Base-by-base conservation (phyloP, 805 yeast species). In the Phaffomyces opuntiae region DNA sequence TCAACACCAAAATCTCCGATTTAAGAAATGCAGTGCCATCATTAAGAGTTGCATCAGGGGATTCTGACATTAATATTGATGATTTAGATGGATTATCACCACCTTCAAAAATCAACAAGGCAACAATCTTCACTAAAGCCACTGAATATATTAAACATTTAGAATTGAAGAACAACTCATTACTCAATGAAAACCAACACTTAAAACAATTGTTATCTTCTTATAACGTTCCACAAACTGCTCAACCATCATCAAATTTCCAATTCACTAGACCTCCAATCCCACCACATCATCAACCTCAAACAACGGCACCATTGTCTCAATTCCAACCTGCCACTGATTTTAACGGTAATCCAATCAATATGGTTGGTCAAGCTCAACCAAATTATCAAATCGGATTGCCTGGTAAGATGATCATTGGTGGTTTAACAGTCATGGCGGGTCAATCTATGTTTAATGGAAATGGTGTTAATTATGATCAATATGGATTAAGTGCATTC, bases 21-120 rank as follows among this genome's bases (percentile, higher is more conserved):
- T 72, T 86, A 31, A 70, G 88, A 57, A 84, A 84, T 53, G 83
- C 87, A 3, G 95, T 87, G 16, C 95, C 95, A 4, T 66, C 93
- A 3, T 68, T 87, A 43, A 72, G 88, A 53, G 78, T 82, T 35
- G 82, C 82, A 8, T 69, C 78, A 14, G 72, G 67, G 29, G 79
- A 77, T 39, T 64, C 69, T 16, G 71, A 68, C 4, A 71, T 64
- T 13, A 52, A 61, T 7, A 47, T 60, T n/a, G 73, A 70, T 42
- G 81, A 79, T 45, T 65, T 84, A 24, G 93, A 85, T 51, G 95
- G 93, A 3, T 69, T 85, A 32, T 73, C 81, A 21, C 93, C 93
- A 0, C 89, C 90, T 9, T 64, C 77, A 32, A 84, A 84, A 59
- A 68, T 87, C 45, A 85, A 84, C 62, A 86, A 86, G 63, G 93